These are phyloP conservation scores for Dinochytrium kinnereticum DNA, from an alignment of 371 early-diverging fungal genomes.

Conservation along the genomic window DNA sequence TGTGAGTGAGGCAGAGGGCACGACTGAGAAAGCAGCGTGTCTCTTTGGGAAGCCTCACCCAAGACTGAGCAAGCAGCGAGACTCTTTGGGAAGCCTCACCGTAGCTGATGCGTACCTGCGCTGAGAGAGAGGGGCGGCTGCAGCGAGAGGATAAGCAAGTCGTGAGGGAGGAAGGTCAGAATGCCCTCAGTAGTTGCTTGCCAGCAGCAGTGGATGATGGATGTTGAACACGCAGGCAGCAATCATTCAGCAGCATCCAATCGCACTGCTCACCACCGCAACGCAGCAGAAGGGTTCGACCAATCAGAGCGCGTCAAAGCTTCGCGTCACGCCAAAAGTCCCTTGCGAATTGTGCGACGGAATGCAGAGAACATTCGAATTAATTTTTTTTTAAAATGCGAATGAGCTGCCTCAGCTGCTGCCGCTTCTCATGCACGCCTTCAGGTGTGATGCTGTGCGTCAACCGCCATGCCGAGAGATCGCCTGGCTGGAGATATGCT, in stretches of 20 bases:
- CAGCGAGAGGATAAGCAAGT: not conserved
- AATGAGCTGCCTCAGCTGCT: not conserved
- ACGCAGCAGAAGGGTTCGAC: too few relatives aligned
- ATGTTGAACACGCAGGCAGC: not conserved
- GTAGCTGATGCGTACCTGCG: too few relatives aligned
- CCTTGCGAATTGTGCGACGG: not conserved
- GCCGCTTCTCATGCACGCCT: conserved; percentile 15
- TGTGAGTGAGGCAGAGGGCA: not conserved
- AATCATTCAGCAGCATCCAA: not conserved
- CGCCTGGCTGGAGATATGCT: conserved; percentile 27
- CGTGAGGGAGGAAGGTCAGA: not conserved
- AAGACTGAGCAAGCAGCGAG: not conserved
- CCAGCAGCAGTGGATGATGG: not conserved
- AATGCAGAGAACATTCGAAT: not conserved
- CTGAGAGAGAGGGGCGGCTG: too few relatives aligned
- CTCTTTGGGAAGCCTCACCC: not conserved
- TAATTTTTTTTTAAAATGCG: not conserved
- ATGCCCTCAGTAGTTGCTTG: not conserved
- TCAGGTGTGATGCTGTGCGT: conserved; percentile 22
- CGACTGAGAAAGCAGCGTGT: not conserved
- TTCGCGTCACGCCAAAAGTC: not conserved
- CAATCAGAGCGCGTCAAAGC: not conserved
- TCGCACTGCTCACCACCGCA: too few relatives aligned
- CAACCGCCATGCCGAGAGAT: conserved; percentile 32
- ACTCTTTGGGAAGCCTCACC: not conserved